Base-by-base conservation (phyloP, 805 yeast genomes). In the Lipomyces sp. region DNA sequence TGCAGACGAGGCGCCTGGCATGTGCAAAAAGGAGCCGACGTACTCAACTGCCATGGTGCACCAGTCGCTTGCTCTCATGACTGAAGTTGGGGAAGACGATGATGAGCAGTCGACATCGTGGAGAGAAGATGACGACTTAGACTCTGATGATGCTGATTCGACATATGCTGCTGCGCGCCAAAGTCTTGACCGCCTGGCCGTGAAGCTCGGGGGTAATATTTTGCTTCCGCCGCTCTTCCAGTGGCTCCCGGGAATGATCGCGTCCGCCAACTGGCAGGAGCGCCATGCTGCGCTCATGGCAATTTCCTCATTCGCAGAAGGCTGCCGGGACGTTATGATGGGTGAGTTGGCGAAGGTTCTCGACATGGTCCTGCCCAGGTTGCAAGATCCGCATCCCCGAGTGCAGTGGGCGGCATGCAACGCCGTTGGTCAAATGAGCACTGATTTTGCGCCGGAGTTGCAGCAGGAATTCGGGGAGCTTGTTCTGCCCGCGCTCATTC, bases 221-320 rank as follows among this genome's bases (percentile, higher is more conserved):
- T 74, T 93, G 55, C 95, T 95, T 11, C 84, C 82, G 18, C 95
- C 95, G 16, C 73, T 93, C 49, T 93, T 93, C 72, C 86, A 84
- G 65, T 84, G 80, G 66, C 74, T 93, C 51, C 96, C 96, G 18
- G 80, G 79, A 50, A 86, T 93, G 96, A 69, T 87, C 19, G 72
- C 73, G 48, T 83, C 95, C 1, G 65, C 72, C 29, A 78, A 80
- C 54, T 93, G 98, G 98, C 83, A 95, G 67, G 95, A 89, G 67
- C 83, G 96, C 56, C 96, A 90, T 67, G 98, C 96, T 22, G 95
- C 97, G 1, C 72, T 93, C 49, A 93, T 93, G 98, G 97, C 97
- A 0, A 73, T 93, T 24, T 89, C 97, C 0, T 83, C 96, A 4
- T 96, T 95, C 21, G 97, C 97, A 35, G 98, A 93, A 72, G 98